Evolutionary conservation across 371 early-diverging fungal species (phyloP), one percentile per base, ranked within the genome.

Genomic region (Mortierella sp.): DNA sequence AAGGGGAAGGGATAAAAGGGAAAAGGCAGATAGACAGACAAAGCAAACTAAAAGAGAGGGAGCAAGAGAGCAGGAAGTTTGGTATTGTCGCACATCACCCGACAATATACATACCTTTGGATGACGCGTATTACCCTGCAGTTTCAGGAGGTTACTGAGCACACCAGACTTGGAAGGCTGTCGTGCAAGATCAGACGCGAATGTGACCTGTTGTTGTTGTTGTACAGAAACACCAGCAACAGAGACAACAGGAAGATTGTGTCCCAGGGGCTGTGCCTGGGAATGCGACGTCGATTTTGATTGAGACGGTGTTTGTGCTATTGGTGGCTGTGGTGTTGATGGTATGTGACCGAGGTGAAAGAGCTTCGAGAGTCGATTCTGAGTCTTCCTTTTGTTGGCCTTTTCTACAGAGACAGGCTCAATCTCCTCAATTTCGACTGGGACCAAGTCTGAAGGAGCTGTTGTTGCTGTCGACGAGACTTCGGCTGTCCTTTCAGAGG

Each of bases 151-250:
- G 66, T 87, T 85, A 57, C 86, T 81, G 4, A 87, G 62, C 11
- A 87, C 82, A 63, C 87, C 87, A 1, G 75, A 80, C 58, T 72
- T 73, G 57, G 83, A 84, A 2, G 86, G 83, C 47, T 81, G 81
- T 25, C 75, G 57, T 19, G 61, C 28, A 23, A 64, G 47, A 30
- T 72, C 71, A 19, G 66, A 45, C 16, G 46, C 18, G 46, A 37
- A 9, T 37, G 53, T 11, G 18, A 23, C 9, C 25, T 18, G 53
- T 12, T 53, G 58, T 53, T n/a, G 55, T n/a, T n/a, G 58, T 53
- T 9, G 65, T 16, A 68, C 52, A 4, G 74, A 64, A 18, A 64
- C 52, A 18, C 60, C 25, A 12, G 43, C 44, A 44, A 26, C 15
- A 4, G 45, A 43, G n/a, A n/a, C 9, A 37, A 37, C 37, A 37